Conservation (phyloP, 1,284 basidiomycete species). For the Ceratobasidium sp. region DNA sequence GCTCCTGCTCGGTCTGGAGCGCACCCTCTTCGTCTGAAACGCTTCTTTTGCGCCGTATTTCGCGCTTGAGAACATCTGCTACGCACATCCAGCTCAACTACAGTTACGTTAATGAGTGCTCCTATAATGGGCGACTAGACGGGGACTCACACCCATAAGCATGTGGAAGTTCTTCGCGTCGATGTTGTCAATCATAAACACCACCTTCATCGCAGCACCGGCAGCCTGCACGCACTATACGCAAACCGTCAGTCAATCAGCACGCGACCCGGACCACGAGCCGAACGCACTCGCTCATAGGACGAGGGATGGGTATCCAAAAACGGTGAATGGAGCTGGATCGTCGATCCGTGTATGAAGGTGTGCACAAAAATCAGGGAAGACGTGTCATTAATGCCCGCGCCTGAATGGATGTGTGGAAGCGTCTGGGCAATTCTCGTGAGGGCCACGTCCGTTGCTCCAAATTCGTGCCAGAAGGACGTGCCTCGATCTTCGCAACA, state of each 20-base stretch:
- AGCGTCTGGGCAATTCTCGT: slow-evolving; percentile 28
- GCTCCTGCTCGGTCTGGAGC: slow-evolving; percentile 70
- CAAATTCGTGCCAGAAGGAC: slow-evolving; percentile 61
- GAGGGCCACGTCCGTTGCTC: slow-evolving; percentile 34
- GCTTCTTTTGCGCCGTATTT: slow-evolving; percentile 69
- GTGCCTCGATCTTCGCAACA: slow-evolving; percentile 70
- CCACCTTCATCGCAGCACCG: slow-evolving; percentile 64
- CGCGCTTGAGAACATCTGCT: slow-evolving; percentile 73
- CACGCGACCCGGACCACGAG: not conserved
- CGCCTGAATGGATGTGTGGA: slow-evolving; percentile 43
- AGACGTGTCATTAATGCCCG: slow-evolving; percentile 56
- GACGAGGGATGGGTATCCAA: slow-evolving; percentile 68
- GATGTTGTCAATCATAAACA: slow-evolving; percentile 68
- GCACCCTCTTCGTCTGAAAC: slow-evolving; percentile 61
- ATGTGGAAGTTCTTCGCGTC: slow-evolving; percentile 43
- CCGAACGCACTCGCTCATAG: slow-evolving; percentile 60
- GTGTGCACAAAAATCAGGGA: slow-evolving; percentile 71
- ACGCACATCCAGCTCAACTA: slow-evolving; percentile 72
- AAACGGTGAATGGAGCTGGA: slow-evolving; percentile 74
- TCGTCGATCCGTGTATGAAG: slow-evolving; percentile 74
- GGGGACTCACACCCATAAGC: slow-evolving; percentile 47
- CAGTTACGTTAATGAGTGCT: slow-evolving; percentile 5
- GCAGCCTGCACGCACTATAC: slow-evolving; percentile 70
- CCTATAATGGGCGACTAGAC: not conserved
- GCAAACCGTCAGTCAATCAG: not conserved